Evolutionary conservation across 2,329 filamentous ascomycete genomes (phyloP).

Genomic region (Phaeosphaeriaceae sp.): DNA sequence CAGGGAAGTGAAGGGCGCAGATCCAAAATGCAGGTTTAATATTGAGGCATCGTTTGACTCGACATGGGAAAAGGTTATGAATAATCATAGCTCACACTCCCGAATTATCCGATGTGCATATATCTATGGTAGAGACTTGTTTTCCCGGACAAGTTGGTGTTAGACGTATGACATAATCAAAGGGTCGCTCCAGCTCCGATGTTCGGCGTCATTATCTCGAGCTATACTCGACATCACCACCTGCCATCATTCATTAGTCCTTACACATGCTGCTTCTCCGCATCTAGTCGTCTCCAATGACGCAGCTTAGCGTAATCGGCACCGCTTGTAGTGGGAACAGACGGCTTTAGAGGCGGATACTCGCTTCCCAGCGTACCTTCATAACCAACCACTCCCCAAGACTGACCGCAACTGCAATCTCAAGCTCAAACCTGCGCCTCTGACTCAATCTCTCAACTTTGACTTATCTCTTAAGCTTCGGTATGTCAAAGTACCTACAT

Average conservation of each 20-base stretch:
- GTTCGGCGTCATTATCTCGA: not conserved
- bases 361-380: not conserved
- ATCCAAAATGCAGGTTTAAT: too few species aligned
- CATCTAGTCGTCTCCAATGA: not conserved
- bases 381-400: not conserved
- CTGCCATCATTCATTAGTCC: not conserved
- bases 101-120: too few species aligned
- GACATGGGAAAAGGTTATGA: too few species aligned
- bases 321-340: not conserved
- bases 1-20: too few species aligned
- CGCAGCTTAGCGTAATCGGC: not conserved
- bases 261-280: not conserved
- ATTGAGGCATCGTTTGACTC: too few species aligned
- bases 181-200: not conserved
- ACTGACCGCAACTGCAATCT: not conserved
- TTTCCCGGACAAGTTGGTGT: too few species aligned
- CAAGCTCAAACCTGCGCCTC: not conserved
- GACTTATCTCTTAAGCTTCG: not conserved
- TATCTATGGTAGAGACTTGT: too few species aligned
- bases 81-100: too few species aligned
- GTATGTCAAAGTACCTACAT: constrained; percentile 44
- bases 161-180: not conserved
- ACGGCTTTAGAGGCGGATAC: not conserved
- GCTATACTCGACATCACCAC: not conserved
- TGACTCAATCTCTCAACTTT: not conserved